Evolutionary conservation across 2,329 filamentous ascomycete genomes (phyloP).

Genomic region (Clarireedia sp.): DNA sequence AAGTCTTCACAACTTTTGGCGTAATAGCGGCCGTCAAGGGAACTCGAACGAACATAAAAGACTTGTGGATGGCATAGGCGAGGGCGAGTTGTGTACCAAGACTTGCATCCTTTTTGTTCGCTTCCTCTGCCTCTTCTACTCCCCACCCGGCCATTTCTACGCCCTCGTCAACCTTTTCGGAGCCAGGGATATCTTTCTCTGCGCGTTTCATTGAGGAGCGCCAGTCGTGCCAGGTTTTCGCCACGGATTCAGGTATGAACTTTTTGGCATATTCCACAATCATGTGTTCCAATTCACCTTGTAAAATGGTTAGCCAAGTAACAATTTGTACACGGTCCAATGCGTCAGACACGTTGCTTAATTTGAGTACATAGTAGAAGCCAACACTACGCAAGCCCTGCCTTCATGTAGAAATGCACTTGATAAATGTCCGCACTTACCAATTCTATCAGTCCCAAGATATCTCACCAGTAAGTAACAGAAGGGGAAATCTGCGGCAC

Average conservation of each 20-base stretch:
- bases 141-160: slow-evolving; percentile 50
- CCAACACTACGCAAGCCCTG: not conserved
- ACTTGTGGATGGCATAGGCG: slow-evolving; percentile 96
- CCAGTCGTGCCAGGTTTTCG: slow-evolving; percentile 45
- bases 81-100: slow-evolving; percentile 77
- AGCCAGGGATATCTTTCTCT: slow-evolving; percentile 37
- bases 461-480: slow-evolving; percentile 82
- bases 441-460: slow-evolving; percentile 80
- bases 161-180: slow-evolving; percentile 38
- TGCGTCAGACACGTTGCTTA: not conserved
- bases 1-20: slow-evolving; percentile 85
- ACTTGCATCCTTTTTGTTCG: slow-evolving; percentile 64
- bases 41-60: slow-evolving; percentile 92
- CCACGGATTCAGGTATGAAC: slow-evolving; percentile 51
- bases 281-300: slow-evolving; percentile 57
- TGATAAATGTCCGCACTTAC: slow-evolving; percentile 37
- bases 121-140: slow-evolving; percentile 54
- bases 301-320: not conserved
- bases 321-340: not conserved
- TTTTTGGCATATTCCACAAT: slow-evolving; percentile 52
- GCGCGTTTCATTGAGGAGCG: slow-evolving; percentile 40
- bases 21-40: slow-evolving; percentile 84
- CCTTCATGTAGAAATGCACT: not conserved
- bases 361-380: too few relatives aligned
- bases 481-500: slow-evolving; percentile 85